phyloP scores from a whole-genome alignment of 495 filamentous ascomycete genomes.

The Delitschia confertaspora region DNA sequence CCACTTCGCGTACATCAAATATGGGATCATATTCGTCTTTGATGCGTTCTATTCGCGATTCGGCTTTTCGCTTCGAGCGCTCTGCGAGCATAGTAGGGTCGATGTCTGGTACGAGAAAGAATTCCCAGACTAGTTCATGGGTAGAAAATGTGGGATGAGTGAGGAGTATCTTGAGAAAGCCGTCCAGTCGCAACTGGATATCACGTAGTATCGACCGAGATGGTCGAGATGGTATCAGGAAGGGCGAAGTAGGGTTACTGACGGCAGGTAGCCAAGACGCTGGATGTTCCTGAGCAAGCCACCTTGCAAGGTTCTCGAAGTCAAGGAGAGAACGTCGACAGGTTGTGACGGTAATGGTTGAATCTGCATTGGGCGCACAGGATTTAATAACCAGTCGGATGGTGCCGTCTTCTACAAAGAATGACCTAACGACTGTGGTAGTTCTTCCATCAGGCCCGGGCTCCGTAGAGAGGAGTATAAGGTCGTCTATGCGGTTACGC shows the following conservation, averaged over 20 bases:
- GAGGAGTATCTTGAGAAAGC: constrained; percentile 76
- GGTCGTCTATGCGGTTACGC: constrained; percentile 88
- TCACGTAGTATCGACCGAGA: constrained; percentile 80
- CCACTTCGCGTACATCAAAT: constrained; percentile 75
- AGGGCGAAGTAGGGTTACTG: constrained; percentile 71
- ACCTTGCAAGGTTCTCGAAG: constrained; percentile 82
- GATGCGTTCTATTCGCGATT: constrained; percentile 70
- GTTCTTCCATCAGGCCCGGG: constrained; percentile 68
- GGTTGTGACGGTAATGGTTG: constrained; percentile 83
- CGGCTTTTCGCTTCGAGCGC: constrained; percentile 76
- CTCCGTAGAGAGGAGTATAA: constrained; percentile 70
- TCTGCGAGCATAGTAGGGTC: constrained; percentile 85
- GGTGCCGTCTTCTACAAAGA: constrained; percentile 94
- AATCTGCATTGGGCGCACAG: constrained; percentile 57
- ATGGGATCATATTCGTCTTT: constrained; percentile 79
- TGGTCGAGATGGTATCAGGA: constrained; percentile 85
- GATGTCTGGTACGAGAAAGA: constrained; percentile 93
- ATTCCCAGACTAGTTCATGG: constrained; percentile 98
- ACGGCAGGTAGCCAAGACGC: constrained; percentile 87
- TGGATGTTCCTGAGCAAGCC: constrained; percentile 85
- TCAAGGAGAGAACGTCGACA: constrained; percentile 82
- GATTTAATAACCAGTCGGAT: constrained; percentile 91
- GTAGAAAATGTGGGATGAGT: constrained; percentile 89
- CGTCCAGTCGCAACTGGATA: constrained; percentile 77
- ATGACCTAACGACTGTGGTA: constrained; percentile 90